Evolutionary conservation across 1,284 basidiomycete species (phyloP), one percentile per base, ranked within the genome.

Genomic region (Quambalaria eucalypti): DNA sequence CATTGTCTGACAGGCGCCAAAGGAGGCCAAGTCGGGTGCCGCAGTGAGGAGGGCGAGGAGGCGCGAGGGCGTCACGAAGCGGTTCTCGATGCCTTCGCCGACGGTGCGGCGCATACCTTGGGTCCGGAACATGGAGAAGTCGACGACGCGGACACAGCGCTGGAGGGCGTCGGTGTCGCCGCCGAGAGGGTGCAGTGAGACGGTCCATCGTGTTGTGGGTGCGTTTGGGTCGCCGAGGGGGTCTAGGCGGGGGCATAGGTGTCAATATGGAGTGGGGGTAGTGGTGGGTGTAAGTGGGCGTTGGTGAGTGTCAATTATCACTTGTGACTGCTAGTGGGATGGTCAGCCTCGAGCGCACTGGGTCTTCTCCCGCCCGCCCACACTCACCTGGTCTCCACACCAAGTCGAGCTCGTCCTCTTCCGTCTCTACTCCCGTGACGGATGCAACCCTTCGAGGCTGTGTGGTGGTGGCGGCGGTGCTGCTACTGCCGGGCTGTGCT

Each of bases 81-180:
- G 87, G 61, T 85, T 85, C 58, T 85, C 85, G 28, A 89, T 83
- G 51, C 90, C 88, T 76, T 96, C 89, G 31, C 88, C 89, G 19
- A 95, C 84, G 0, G 87, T 90, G 21, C 93, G 84, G 50, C 90
- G 83, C 84, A 95, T 88, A 0, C 92, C 92, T 59, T 93, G 90
- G 21, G 91, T 92, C 30, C 90, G 84, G 78, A 93, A 96, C 71
- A 90, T 87, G 67, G 89, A 90, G 72, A 96, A 96, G 69, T 74
- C 71, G 36, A 75, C 53, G 30, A 75, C 52, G 30, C 73, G 68
- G 28, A 71, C 63, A 56, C 60, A 70, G 25, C 52, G 55, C 51
- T 67, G 65, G 1, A 65, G 51, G 14, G 50, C 16, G 10, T 39
- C 36, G 4, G 36, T 21, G 21, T 39, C 36, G 16, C 16, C 36